These are phyloP conservation scores for Takashimella koratensis DNA, from an alignment of 1,284 basidiomycete genomes.

Conservation along the genomic window DNA sequence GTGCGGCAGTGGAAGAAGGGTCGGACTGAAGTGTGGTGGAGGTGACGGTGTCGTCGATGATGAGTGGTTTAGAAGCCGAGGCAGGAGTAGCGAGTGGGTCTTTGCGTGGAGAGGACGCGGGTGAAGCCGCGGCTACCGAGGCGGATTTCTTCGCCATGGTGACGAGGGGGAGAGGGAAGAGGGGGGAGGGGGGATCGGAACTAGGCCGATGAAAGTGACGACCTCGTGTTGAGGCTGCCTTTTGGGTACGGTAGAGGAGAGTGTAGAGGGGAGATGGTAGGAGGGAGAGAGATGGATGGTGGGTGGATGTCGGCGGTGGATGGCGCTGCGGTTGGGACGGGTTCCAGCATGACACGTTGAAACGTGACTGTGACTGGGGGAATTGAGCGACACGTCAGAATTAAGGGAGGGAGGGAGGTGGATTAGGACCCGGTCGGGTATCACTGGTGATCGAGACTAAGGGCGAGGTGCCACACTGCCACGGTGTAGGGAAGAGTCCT, in stretches of 20 bases:
- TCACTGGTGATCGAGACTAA: too few relatives aligned
- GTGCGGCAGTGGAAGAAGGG: too few relatives aligned
- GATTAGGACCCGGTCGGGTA: too few relatives aligned
- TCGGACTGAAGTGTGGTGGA: neutral
- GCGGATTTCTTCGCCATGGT: slow-evolving; percentile 5
- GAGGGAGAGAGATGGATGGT: neutral
- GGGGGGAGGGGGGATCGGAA: neutral
- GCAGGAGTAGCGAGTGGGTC: neutral
- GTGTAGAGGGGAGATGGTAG: neutral
- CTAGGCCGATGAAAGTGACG: too few relatives aligned
- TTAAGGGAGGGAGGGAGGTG: too few relatives aligned
- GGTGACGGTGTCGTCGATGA: neutral
- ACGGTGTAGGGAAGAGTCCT: too few relatives aligned
- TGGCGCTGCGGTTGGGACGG: too few relatives aligned
- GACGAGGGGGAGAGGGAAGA: neutral
- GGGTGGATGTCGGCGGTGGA: neutral
- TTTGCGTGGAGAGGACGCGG: neutral
- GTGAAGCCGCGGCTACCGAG: slow-evolving; percentile 2
- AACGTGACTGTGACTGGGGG: too few relatives aligned
- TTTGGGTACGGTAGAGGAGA: neutral
- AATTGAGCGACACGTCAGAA: too few relatives aligned
- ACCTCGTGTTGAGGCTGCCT: too few relatives aligned
- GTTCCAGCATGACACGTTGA: too few relatives aligned
- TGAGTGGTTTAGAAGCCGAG: neutral
- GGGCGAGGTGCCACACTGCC: too few relatives aligned